Evolutionary conservation across 2,329 filamentous ascomycete species (phyloP), one percentile per base, ranked within the genome.

Genomic region (Plectosphaerella sp.): DNA sequence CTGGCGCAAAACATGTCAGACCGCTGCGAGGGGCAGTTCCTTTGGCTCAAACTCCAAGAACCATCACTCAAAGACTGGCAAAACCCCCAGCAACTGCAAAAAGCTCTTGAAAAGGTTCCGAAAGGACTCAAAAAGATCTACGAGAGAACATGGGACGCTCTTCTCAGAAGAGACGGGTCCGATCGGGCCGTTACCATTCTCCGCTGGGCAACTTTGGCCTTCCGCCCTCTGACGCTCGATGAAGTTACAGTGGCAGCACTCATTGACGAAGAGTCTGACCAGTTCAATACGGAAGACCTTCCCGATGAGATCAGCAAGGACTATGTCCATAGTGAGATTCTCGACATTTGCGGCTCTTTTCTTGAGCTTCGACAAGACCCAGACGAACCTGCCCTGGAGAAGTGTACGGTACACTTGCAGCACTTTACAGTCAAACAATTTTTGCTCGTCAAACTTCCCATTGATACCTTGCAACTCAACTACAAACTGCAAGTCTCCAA

Each of bases 1-100:
- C 49, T 70, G 1, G 61, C 65, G 3, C 10, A 57, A 6, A 52
- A 37, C n/a, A 59, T 71, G 52, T 51, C 64, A 0, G 48, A 60
- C 3, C 52, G 59, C 0, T 68, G 62, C 25, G 28, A 35, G n/a
- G 45, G 45, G 7, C 69, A 69, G 46, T 71, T 72, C 28, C 42
- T 71, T 0, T 69, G 61, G 58, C 54, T 71, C 1, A 66, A 61
- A 14, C 3, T 71, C 53, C 60, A 67, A 14, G 62, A 62, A 9
- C 36, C 57, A 1, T 53, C 59, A 3, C 48, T 71, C 1, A 51
- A 55, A 0, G 56, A 48, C 7, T 55, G 63, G 1, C 65, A 63
- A 53, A 66, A 60, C 18, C 57, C 57, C 35, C 62, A 62, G 15
- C 60, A 66, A 28, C 55, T 71, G 0, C 51, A 66, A 14, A 45